Conservation (phyloP, 148 eudicot genomes). For the Tetragonia tetragonoides region DNA sequence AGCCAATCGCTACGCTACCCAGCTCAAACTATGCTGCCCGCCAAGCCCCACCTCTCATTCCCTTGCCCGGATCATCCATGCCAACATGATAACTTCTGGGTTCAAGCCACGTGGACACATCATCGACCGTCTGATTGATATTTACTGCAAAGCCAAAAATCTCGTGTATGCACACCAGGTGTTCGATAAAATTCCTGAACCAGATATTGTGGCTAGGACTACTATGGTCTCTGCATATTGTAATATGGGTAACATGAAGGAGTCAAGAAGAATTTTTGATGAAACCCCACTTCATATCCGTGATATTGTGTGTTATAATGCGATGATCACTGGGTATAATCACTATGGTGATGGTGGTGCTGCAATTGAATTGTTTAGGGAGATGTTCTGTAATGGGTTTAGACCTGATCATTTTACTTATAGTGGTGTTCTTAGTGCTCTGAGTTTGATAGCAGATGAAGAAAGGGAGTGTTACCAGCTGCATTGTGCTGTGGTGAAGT, state of each 20-base stretch:
- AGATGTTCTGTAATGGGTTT: conserved; percentile 33
- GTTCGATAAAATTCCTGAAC: conserved; percentile 58
- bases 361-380: conserved; percentile 38
- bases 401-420: conserved; percentile 49
- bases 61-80: conserved; percentile 53
- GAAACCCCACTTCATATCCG: conserved; percentile 43
- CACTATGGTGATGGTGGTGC: conserved; percentile 47
- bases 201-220: conserved; percentile 52
- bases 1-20: conserved; percentile 59
- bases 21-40: conserved; percentile 53
- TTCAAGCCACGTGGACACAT: conserved; percentile 63
- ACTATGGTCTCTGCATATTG: conserved; percentile 54
- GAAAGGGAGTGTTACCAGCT: conserved; percentile 47
- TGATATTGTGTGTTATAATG: conserved; percentile 59
- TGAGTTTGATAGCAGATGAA: conserved; percentile 43
- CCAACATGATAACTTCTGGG: conserved; percentile 68
- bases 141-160: conserved; percentile 44
- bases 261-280: conserved; percentile 43
- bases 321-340: conserved; percentile 58
- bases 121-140: conserved; percentile 46
- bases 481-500: conserved; percentile 54
- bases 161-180: conserved; percentile 45
- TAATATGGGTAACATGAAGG: conserved; percentile 28
- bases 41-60: conserved; percentile 39
- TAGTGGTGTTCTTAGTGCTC: conserved; percentile 39